Evolutionary conservation across 805 yeast species (phyloP), one percentile per base, ranked within the genome.

Genomic region (Monosporozyma yasuniensis): DNA sequence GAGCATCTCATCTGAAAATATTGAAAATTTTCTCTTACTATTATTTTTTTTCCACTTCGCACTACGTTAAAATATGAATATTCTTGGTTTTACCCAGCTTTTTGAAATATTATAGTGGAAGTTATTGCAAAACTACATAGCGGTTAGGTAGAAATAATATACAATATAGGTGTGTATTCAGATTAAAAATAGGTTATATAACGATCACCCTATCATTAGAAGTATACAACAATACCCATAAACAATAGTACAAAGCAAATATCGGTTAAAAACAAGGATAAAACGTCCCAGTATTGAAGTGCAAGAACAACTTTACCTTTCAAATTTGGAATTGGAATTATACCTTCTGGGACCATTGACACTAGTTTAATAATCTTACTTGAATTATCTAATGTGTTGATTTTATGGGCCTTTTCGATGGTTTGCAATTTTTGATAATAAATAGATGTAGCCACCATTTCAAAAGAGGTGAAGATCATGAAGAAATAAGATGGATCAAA

Each of bases 331-430:
- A 66, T 57, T 28, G 69, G 70, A 10, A 66, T 38, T 2, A 66
- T 54, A 7, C 67, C 68, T 21, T 63, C 67, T n/a, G 71, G 71
- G 34, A 67, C 55, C 50, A 66, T 52, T 9, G 65, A 56, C 16
- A 61, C 54, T 16, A 64, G 47, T 47, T 61, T 60, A 23, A 64
- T 56, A 22, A 66, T 57, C 49, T 58, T 65, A 32, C 64, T 63
- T 38, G 56, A 56, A 32, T 59, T 59, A 47, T 60, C 60, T 35
- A 61, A 46, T 2, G 65, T 60, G 39, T 58, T 58, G 23, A 64
- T 59, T 10, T 59, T 58, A 39, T 59, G 56, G 2, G 54, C 41
- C 34, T 50, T 58, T 47, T 66, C 67, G 21, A 65, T 52, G 7
- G 52, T 49, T 39, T 58, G 62, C 18, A 63, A 49, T 47, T 53